phyloP scores from a whole-genome alignment of 2,329 filamentous ascomycete species.

The Esteya vermicola region DNA sequence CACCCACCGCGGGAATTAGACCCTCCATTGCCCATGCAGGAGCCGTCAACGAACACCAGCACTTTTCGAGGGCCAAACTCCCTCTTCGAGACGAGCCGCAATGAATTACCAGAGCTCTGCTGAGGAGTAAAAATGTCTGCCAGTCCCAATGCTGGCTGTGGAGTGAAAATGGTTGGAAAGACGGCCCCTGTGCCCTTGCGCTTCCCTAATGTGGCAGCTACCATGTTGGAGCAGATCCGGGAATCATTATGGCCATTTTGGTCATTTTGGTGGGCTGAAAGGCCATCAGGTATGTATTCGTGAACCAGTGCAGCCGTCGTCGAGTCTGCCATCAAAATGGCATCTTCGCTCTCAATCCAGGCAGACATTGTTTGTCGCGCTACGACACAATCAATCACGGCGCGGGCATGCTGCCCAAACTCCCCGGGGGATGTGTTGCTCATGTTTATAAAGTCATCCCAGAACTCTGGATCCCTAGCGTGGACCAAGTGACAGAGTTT shows the following conservation, averaged over 20 bases:
- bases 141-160: not conserved
- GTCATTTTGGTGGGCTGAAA: too few species aligned
- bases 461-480: too few species aligned
- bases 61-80: conserved; percentile 2
- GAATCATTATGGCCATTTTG: too few species aligned
- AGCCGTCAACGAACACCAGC: conserved; percentile 16
- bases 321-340: conserved; percentile 6
- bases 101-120: too few species aligned
- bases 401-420: too few species aligned
- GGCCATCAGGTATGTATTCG: too few species aligned
- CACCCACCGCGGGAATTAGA: conserved; percentile 12
- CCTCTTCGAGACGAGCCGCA: too few species aligned
- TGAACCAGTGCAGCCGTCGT: conserved; percentile 4
- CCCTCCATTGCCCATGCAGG: conserved; percentile 21
- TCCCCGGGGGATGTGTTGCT: too few species aligned
- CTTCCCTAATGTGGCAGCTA: not conserved
- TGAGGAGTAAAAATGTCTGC: conserved; percentile 2
- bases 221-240: too few species aligned
- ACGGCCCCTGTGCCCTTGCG: conserved; percentile 15
- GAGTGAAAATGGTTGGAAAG: conserved; percentile 19
- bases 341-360: conserved; percentile 11
- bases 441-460: too few species aligned
- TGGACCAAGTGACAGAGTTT: too few species aligned
- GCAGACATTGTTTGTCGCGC: conserved; percentile 5
- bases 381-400: too few species aligned